Evolutionary conservation across 345 rosid genomes (phyloP).

Genomic region (Heritiera fomes): DNA sequence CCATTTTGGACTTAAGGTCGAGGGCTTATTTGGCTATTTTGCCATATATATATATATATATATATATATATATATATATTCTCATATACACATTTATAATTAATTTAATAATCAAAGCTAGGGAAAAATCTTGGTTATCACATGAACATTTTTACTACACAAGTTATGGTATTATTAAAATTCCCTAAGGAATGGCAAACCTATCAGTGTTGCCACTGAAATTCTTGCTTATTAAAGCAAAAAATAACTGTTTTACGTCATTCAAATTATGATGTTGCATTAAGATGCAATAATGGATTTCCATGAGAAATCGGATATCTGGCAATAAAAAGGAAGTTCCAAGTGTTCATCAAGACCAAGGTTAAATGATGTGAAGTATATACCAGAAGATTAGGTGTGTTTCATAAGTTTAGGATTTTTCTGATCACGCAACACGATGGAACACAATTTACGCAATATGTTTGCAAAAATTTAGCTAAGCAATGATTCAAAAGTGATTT

Average conservation of each 20-base stretch:
- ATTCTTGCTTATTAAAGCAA: slow-evolving; percentile 48
- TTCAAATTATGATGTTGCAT: slow-evolving; percentile 38
- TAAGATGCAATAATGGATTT: slow-evolving; percentile 37
- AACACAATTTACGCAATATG: slow-evolving; percentile 32
- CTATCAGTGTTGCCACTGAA: slow-evolving; percentile 23
- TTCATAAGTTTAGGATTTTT: slow-evolving; percentile 35
- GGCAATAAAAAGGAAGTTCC: slow-evolving; percentile 33
- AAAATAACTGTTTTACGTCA: slow-evolving; percentile 32
- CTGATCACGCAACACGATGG: slow-evolving; percentile 30
- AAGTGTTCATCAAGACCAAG: slow-evolving; percentile 17
- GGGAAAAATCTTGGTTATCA: too few species aligned
- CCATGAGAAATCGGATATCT: slow-evolving; percentile 26
- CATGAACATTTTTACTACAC: background rate
- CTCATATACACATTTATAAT: too few species aligned
- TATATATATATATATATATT: too few species aligned
- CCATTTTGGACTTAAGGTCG: too few species aligned
- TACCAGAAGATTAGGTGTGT: slow-evolving; percentile 29
- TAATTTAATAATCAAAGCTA: too few species aligned
- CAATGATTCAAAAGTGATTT: slow-evolving; percentile 30
- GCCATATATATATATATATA: too few species aligned
- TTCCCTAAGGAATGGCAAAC: slow-evolving; percentile 11
- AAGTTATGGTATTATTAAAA: slow-evolving; percentile 17
- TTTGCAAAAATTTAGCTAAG: slow-evolving; percentile 18
- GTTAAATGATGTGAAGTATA: slow-evolving; percentile 35
- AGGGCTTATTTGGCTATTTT: too few species aligned